Conservation (phyloP, 2,329 filamentous ascomycete species). For the Penicillium sp. region DNA sequence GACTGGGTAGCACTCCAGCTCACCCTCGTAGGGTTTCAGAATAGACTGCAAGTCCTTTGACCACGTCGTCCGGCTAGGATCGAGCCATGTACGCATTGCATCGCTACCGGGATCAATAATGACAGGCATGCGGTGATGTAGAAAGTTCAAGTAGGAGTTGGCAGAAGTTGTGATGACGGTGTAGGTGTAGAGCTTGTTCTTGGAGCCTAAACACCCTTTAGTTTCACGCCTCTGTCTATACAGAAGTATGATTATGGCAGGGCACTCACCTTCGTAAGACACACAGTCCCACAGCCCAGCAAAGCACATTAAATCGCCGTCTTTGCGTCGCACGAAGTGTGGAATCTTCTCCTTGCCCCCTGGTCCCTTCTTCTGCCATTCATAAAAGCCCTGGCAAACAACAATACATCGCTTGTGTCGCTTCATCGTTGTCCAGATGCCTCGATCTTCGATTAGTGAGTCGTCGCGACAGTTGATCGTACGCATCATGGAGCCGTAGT, state of each 20-base stretch:
- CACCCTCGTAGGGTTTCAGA: conserved; percentile 71
- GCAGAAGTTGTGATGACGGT: conserved; percentile 89
- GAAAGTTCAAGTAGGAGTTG: conserved; percentile 73
- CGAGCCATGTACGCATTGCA: conserved; percentile 68
- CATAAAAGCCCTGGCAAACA: conserved; percentile 87
- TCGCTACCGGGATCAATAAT: conserved; percentile 73
- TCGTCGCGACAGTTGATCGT: conserved; percentile 96
- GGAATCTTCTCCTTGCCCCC: conserved; percentile 74
- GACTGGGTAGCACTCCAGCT: conserved; percentile 80
- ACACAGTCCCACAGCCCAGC: conserved; percentile 91
- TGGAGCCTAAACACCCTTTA: conserved; percentile 44
- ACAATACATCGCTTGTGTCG: conserved; percentile 81
- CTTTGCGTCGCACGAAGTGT: conserved; percentile 74
- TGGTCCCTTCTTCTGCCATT: conserved; percentile 78
- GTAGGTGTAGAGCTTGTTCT: conserved; percentile 76
- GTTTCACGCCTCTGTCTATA: background rate
- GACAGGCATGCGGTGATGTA: conserved; percentile 95
- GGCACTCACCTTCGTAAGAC: conserved; percentile 61
- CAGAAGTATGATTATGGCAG: background rate
- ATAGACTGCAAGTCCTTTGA: conserved; percentile 69
- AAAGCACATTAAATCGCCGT: conserved; percentile 79
- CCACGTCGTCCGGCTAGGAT: conserved; percentile 69
- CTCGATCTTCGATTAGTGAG: conserved; percentile 66
- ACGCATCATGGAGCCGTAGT: conserved; percentile 71
- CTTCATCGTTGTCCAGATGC: conserved; percentile 93